phyloP scores from a whole-genome alignment of 2,329 filamentous ascomycete species.

The Orbilia oligospora region DNA sequence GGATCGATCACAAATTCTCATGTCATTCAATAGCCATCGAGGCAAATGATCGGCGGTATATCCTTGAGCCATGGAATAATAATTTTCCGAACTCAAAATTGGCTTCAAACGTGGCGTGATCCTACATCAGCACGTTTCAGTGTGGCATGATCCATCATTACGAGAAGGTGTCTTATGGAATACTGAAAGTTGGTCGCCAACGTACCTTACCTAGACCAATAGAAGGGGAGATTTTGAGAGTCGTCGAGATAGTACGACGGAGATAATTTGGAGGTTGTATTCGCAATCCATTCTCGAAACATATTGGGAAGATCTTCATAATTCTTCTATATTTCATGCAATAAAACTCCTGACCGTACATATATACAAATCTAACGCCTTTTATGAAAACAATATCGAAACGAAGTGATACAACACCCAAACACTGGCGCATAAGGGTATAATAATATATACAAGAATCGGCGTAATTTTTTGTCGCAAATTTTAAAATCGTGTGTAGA shows the following conservation, averaged over 20 bases:
- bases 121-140: background rate
- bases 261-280: background rate
- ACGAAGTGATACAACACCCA: background rate
- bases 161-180: background rate
- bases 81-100: constrained; percentile 12
- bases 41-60: background rate
- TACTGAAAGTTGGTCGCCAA: background rate
- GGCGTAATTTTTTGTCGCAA: background rate
- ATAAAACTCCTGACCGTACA: background rate
- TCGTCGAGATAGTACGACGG: background rate
- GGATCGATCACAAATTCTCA: background rate
- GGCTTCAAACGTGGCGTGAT: background rate
- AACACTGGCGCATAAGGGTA: background rate
- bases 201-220: too few relatives aligned
- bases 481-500: background rate
- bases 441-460: constrained; percentile 19
- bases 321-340: background rate
- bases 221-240: too few relatives aligned
- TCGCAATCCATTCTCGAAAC: background rate
- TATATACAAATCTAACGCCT: constrained; percentile 9
- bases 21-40: background rate
- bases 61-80: background rate
- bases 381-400: background rate
- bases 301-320: too few relatives aligned
- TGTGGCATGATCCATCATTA: background rate